A percentile compares a stretch with the other conserved stretches of the same genome.
Conservation (phyloP, 441 rosid genomes). For the Brassica hybrid region DNA sequence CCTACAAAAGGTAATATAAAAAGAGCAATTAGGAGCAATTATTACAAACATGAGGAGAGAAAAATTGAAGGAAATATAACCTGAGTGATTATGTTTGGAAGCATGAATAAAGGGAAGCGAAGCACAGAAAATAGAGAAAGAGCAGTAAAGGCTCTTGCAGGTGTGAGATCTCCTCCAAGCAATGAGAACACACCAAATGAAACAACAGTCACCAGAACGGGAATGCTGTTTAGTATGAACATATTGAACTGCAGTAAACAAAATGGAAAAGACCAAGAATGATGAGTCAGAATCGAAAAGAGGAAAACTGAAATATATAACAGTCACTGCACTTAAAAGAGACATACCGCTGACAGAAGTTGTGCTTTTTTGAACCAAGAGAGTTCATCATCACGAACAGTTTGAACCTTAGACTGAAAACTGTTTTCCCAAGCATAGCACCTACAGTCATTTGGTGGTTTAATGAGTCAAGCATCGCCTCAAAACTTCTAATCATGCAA, state of each 20-base stretch:
- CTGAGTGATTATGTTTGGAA: constrained; percentile 95
- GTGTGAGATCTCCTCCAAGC: constrained; percentile 99
- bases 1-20: constrained; percentile 49
- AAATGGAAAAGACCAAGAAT: constrained; percentile 41
- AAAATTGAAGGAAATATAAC: constrained; percentile 40
- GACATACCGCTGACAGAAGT: constrained; percentile 83
- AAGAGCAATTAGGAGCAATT: background rate
- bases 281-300: constrained; percentile 30
- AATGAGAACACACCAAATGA: constrained; percentile 96
- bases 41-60: constrained; percentile 12
- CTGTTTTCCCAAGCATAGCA: too few species aligned
- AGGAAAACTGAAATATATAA: constrained; percentile 6
- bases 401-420: too few species aligned
- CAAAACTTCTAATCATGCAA: too few species aligned
- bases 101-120: constrained; percentile 96
- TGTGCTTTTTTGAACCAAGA: constrained; percentile 97
- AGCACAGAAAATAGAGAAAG: constrained; percentile 95
- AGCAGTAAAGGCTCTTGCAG: constrained; percentile 98
- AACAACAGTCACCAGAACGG: constrained; percentile 89
- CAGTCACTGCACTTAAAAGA: constrained; percentile 20
- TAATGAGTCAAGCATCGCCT: too few species aligned
- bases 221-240: constrained; percentile 77
- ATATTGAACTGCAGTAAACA: constrained; percentile 46
- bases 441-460: too few species aligned
- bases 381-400: constrained; percentile 79